Evolutionary conservation across 768 basidiomycete genomes (phyloP), one percentile per base, ranked within the genome.

Genomic region (Panellus pusillus): DNA sequence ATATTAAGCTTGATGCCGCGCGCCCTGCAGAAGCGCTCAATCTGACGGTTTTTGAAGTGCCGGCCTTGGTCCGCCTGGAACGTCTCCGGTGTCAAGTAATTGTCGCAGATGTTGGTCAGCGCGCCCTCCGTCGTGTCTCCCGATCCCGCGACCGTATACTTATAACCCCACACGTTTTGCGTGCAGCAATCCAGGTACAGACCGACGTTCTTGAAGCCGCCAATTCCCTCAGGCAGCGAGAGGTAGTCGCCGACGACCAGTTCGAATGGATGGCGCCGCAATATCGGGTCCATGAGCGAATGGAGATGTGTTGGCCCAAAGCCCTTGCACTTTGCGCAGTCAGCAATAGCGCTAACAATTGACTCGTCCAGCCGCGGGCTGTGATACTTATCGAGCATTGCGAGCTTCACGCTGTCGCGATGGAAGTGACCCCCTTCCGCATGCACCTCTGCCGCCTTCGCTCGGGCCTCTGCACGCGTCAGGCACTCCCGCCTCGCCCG

Each of bases 191-290:
- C 69, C 4, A 66, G 17, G 41, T 55, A 62, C 17, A 68, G 13
- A 0, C 53, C 52, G 1, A 63, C 29, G 0, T 50, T 65, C 8
- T 62, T 47, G 50, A 50, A 66, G 0, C 66, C 64, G 3, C 60
- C 65, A 12, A 44, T 61, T 0, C 64, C 65, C 7, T 20, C 37
- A 9, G 66, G 67, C 37, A 69, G 3, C 0, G 62, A 61, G 15
- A 69, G 47, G 45, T 71, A 71, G 52, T 71, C 66, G 0, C 52
- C 66, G 0, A 65, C 66, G 0, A 68, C 6, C 1, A 70, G 51
- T 36, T 69, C 62, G 48, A 66, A 68, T 3, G 68, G 71, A 17
- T 65, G 65, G 0, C 49, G 50, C 1, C 64, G 39, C 4, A 54
- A 63, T 31, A 71, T 62, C 0, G 66, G 71, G 31, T 67, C 47